These are phyloP conservation scores for Platanthera guangdongensis DNA, from an alignment of 106 monocot genomes.

Conservation along the genomic window DNA sequence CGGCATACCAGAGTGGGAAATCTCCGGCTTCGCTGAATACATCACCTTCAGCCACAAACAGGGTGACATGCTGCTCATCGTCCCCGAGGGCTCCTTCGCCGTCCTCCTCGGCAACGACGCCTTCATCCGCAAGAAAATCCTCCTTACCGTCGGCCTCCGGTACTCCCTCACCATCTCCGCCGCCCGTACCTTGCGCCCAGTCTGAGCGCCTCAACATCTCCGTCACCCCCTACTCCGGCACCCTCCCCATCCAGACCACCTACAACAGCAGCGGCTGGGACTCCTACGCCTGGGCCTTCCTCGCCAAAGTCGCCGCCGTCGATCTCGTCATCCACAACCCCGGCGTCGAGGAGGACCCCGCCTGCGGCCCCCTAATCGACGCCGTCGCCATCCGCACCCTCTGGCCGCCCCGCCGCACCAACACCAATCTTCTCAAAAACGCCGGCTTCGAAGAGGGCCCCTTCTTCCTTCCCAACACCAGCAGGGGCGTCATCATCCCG, in stretches of 20 bases:
- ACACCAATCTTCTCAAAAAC: conserved; percentile 47
- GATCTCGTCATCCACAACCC: no score
- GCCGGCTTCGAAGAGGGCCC: conserved; percentile 55
- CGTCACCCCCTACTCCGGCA: conserved; percentile 25
- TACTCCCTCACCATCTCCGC: conserved; percentile 30
- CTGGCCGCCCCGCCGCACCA: no score
- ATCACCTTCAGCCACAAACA: no score
- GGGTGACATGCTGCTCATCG: no score
- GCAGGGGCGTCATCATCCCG: conserved; percentile 46
- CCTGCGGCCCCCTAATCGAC: no score
- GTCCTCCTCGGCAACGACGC: no score
- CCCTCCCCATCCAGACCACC: conserved; percentile 57
- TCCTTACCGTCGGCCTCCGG: conserved; percentile 10
- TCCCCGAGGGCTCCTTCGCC: no score
- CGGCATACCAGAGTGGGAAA: conserved; percentile 37
- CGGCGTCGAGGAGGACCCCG: no score
- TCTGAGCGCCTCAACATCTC: conserved; percentile 48
- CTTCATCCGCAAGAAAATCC: conserved; percentile 25
- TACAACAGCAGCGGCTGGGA: conserved; percentile 64
- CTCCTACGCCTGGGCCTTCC: no score
- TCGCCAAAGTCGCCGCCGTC: no score
- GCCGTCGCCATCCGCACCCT: no score
- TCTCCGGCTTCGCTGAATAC: no score
- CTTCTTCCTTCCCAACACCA: conserved; percentile 35
- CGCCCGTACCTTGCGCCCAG: conserved; percentile 63